Conservation (phyloP, 331 rosid species). For the Telfairia occidentalis region DNA sequence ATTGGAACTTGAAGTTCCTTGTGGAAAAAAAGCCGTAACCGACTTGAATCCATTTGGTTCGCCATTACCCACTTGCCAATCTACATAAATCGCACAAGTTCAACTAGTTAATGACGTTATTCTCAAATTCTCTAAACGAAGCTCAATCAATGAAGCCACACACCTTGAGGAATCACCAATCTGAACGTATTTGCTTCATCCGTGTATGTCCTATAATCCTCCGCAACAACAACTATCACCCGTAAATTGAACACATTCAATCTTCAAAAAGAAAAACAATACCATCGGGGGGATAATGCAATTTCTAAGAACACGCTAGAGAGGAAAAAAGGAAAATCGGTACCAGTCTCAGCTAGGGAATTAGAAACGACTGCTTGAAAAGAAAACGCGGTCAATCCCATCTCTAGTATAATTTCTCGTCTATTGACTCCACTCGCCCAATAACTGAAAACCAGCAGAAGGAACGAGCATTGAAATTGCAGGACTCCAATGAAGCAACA, state of each 20-base stretch:
- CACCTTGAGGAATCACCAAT: constrained; percentile 70
- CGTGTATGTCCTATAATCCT: constrained; percentile 42
- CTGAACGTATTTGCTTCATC: constrained; percentile 77
- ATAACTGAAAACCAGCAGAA: not conserved
- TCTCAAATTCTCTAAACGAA: not conserved
- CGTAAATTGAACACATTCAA: not conserved
- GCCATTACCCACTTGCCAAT: constrained; percentile 71
- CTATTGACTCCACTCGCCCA: not conserved
- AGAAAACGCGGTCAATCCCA: not conserved
- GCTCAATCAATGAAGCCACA: not conserved
- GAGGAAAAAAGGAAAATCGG: not conserved
- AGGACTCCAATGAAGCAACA: not conserved
- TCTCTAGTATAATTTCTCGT: constrained; percentile 2
- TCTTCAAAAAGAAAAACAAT: not conserved
- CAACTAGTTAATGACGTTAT: not conserved
- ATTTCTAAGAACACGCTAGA: not conserved
- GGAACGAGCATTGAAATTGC: not conserved
- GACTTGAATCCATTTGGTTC: constrained; percentile 78
- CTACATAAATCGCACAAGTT: constrained; percentile 22
- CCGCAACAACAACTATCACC: not conserved
- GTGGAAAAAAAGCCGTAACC: constrained; percentile 73
- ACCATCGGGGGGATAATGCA: not conserved
- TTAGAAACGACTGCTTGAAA: not conserved
- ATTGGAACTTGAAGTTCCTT: constrained; percentile 43
- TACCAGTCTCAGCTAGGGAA: constrained; percentile 8